A percentile compares a stretch with the other conserved stretches of the same genome.
Conservation (phyloP, 2,329 filamentous ascomycete genomes). For the Microsporum ferrugineum region DNA sequence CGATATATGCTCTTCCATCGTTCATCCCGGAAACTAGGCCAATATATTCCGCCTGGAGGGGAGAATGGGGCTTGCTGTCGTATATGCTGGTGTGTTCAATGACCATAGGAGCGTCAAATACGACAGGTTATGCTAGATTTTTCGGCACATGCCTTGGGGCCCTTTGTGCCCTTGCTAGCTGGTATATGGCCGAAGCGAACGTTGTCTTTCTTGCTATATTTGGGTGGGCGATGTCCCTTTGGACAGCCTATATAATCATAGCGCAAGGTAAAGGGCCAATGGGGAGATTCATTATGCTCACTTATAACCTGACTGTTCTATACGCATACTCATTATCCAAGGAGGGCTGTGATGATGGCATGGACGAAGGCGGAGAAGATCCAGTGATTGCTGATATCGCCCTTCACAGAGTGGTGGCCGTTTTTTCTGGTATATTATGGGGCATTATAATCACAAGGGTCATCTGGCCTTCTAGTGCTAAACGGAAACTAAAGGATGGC, state of each 20-base stretch:
- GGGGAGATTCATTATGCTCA: slow-evolving; percentile 84
- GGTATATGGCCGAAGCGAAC: slow-evolving; percentile 65
- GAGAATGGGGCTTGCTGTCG: slow-evolving; percentile 90
- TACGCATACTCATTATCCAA: slow-evolving; percentile 87
- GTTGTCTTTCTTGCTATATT: slow-evolving; percentile 64
- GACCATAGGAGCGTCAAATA: slow-evolving; percentile 94
- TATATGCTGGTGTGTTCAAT: slow-evolving; percentile 98
- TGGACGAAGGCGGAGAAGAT: slow-evolving; percentile 71
- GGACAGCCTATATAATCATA: slow-evolving; percentile 83
- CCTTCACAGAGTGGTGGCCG: slow-evolving; percentile 74
- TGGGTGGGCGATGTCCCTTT: slow-evolving; percentile 68
- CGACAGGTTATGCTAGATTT: slow-evolving; percentile 77
- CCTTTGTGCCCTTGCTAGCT: slow-evolving; percentile 60
- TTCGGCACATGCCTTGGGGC: slow-evolving; percentile 77
- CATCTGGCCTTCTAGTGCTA: slow-evolving; percentile 87
- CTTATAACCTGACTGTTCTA: slow-evolving; percentile 88
- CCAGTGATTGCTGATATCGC: slow-evolving; percentile 83
- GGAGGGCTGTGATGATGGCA: slow-evolving; percentile 65
- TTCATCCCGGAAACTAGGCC: slow-evolving; percentile 70
- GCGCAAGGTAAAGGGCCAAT: slow-evolving; percentile 75
- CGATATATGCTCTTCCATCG: slow-evolving; percentile 77
- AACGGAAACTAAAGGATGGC: slow-evolving; percentile 78
- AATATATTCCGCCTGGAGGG: slow-evolving; percentile 76
- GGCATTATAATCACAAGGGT: slow-evolving; percentile 79
- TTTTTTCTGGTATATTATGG: slow-evolving; percentile 80